Conservation (phyloP, 2,329 filamentous ascomycete species). For the Exserohilum rostratum region DNA sequence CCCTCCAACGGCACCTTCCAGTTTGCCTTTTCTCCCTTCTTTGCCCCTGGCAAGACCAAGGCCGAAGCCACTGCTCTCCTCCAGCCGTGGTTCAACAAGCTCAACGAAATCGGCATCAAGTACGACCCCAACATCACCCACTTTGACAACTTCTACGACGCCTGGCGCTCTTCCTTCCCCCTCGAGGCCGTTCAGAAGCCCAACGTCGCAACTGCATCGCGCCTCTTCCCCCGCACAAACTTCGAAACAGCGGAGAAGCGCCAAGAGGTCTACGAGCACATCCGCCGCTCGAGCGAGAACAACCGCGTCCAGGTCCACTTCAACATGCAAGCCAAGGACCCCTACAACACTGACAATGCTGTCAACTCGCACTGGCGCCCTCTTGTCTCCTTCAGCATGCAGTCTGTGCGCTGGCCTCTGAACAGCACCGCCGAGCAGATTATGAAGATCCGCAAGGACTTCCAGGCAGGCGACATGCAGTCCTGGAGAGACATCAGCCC, state of each 20-base stretch:
- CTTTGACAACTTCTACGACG: constrained; percentile 40
- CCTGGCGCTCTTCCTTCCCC: constrained; percentile 43
- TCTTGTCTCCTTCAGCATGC: constrained; percentile 35
- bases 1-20: constrained; percentile 42
- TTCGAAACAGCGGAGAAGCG: constrained; percentile 41
- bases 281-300: constrained; percentile 43
- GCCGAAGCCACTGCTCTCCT: constrained; percentile 38
- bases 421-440: constrained; percentile 37
- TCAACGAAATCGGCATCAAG: constrained; percentile 35
- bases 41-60: constrained; percentile 42
- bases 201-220: constrained; percentile 42
- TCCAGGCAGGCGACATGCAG: constrained; percentile 36
- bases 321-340: constrained; percentile 44
- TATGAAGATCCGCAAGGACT: constrained; percentile 32
- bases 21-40: constrained; percentile 45
- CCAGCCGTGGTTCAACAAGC: constrained; percentile 40
- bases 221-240: constrained; percentile 43
- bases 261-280: constrained; percentile 35
- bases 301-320: constrained; percentile 45
- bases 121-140: constrained; percentile 45
- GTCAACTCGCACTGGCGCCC: constrained; percentile 41
- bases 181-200: constrained; percentile 44
- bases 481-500: constrained; percentile 43
- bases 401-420: constrained; percentile 42
- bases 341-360: constrained; percentile 37